phyloP scores from a whole-genome alignment of 2,329 filamentous ascomycete genomes.

The Exophiala calicioides region DNA sequence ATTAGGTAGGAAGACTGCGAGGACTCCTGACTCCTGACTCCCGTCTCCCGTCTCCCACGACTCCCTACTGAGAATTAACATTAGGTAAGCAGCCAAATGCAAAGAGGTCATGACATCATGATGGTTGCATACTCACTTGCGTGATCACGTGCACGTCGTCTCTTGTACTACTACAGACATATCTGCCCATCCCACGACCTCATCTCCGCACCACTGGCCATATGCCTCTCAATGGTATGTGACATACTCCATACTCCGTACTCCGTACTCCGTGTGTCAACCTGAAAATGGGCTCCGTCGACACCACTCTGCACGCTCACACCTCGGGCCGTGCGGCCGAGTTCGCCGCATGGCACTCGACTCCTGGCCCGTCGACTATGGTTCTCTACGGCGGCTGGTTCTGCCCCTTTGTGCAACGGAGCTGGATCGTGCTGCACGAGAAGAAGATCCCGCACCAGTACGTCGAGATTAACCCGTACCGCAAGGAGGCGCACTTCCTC shows the following conservation, averaged over 20 bases:
- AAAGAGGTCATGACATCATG: no score
- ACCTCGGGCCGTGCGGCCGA: constrained; percentile 48
- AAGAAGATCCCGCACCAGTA: constrained; percentile 76
- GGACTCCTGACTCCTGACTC: constrained; percentile 8
- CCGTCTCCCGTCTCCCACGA: not conserved
- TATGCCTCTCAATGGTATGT: no score
- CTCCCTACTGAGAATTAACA: no score
- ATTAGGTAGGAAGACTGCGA: not conserved
- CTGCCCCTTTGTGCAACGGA: constrained; percentile 65
- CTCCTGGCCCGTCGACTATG: constrained; percentile 38
- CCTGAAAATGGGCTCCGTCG: constrained; percentile 41
- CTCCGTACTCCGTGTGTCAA: no score
- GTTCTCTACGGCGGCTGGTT: constrained; percentile 77
- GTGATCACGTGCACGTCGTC: no score
- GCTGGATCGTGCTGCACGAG: constrained; percentile 74
- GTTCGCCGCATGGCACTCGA: constrained; percentile 37
- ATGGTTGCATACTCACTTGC: no score
- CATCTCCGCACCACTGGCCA: no score
- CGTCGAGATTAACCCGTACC: constrained; percentile 75
- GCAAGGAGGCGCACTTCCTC: constrained; percentile 69
- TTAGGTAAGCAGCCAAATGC: no score
- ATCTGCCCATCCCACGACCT: no score
- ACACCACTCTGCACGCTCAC: constrained; percentile 47
- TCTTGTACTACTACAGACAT: no score
- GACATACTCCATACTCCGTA: no score